Percentiles rank a stretch among this genome's conserved stretches.
Conservation (phyloP, 345 rosid genomes). For the Hibiscus mutabilis region DNA sequence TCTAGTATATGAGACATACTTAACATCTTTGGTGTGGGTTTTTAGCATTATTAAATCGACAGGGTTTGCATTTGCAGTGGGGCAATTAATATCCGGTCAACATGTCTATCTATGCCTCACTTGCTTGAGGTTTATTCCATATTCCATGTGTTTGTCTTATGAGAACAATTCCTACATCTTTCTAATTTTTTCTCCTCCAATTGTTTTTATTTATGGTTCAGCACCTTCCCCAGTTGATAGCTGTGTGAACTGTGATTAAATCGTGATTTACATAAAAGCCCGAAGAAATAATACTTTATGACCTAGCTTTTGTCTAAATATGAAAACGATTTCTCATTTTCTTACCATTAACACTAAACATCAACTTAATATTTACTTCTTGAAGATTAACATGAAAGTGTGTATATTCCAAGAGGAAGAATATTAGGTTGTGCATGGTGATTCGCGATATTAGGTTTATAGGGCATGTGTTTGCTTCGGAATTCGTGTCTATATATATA, state of each 20-base stretch:
- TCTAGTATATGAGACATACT: too few relatives aligned
- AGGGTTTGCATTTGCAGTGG: conserved; percentile 11
- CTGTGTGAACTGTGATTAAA: background rate
- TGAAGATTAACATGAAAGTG: background rate
- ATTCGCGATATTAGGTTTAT: conserved; percentile 36
- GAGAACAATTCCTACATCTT: conserved; percentile 2
- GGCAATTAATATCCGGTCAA: conserved; percentile 44
- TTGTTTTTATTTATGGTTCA: background rate
- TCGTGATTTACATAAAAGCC: too few relatives aligned
- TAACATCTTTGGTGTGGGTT: background rate
- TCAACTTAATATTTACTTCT: background rate
- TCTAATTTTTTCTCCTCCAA: background rate
- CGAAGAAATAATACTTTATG: too few relatives aligned
- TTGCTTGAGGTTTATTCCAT: conserved; percentile 55
- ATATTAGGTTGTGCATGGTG: conserved; percentile 48
- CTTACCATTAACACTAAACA: too few relatives aligned
- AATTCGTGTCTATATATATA: conserved; percentile 15
- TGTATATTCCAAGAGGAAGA: conserved; percentile 27
- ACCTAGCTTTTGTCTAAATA: too few relatives aligned
- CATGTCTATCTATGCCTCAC: conserved; percentile 39
- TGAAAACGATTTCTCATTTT: too few relatives aligned
- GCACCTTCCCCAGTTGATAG: too few relatives aligned
- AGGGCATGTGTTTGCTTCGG: conserved; percentile 43
- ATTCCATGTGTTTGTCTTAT: conserved; percentile 90
- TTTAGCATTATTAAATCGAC: conserved; percentile 21